Base-by-base conservation (phyloP, 2,329 filamentous ascomycete species). In the Fusarium solani-melongenae region DNA sequence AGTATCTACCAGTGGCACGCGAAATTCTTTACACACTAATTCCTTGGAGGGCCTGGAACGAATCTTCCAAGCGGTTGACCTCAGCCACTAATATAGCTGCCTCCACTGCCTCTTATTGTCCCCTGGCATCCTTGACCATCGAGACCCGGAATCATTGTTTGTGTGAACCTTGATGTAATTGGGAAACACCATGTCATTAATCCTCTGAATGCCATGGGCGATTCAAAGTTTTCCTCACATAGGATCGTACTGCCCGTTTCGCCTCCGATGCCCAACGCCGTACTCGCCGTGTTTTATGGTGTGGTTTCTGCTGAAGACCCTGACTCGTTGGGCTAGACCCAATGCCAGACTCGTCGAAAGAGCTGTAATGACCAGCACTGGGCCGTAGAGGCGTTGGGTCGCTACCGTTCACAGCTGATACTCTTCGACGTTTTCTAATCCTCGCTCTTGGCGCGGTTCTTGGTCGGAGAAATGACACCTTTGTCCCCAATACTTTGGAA, bases 201-300 rank as follows among this genome's bases (percentile, higher is more conserved):
- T 69, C 70, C 22, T 46, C 69, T 27, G 69, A 71, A 56, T 74
- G 72, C 27, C 75, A 73, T n/a, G 78, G 72, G 66, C 82, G 78
- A 69, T 80, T 78, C 61, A 81, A 74, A 33, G 78, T 81, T 44
- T 74, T 79, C 62, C 75, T 80, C 58, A 84, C 72, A 59, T 79
- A 82, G 27, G 74, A 78, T 20, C 79, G 80, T 34, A 84, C 77
- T 34, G 76, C 79, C 41, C 75, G 76, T 55, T 77, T 83, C 27
- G 80, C 81, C 53, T 79, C 78, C 58, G 69, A 76, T 24, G 81
- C 81, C 82, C 82, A 84, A 39, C 76, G 77, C 64, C 76, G 80
- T 34, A 84, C 74, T 33, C 79, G 77, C 7, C 75, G 58, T 70
- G 71, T 61, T 73, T 77, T 49, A 71, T 76, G 29, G 75, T 65